Evolutionary conservation across 129 eudicot genomes (phyloP), one percentile per base, ranked within the genome.

Genomic region (Helianthus tuberosus): DNA sequence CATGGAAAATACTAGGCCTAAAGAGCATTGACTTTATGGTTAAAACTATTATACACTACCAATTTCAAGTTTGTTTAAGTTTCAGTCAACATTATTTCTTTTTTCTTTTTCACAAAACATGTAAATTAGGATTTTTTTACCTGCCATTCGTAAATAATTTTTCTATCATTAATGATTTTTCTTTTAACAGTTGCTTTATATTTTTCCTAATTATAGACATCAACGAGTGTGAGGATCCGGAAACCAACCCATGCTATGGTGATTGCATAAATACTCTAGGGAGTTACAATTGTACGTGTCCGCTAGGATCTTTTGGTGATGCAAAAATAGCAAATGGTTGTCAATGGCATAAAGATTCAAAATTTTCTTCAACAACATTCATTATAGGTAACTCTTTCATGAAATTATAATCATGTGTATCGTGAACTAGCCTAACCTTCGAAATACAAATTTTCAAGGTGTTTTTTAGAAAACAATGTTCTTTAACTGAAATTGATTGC

Each of bases 251-350:
- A 4, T 80, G 84, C n/a, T 38, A 49, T 51, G 74, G 77, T 14
- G 25, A 17, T 47, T 84, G 88, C 77, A 60, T 50, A 6, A 84
- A 84, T 62, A 71, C 64, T 49, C 68, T 7, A 16, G 84, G 88
- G 43, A 52, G 77, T 41, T 84, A 64, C 61, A 79, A 12, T n/a
- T 84, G 88, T 71, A 20, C 69, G 16, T 84, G 88, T 51, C 68
- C 69, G 7, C 62, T 8, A 14, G 84, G 84, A 59, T 66, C 66
- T 12, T 13, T 5, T 11, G 88, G 88, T 11, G 66, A 84, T 50
- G 50, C 75, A 36, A 52, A 35, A 16, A 5, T 8, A 8, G 16
- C 6, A 70, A 11, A 52, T 51, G 75, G 64, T 35, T 70, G 75
- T 70, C 12, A 15, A 17, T 1, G 5, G 8, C n/a, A 6, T 11